Conservation (phyloP, 1,284 basidiomycete genomes). For the Amylostereum chailletii region DNA sequence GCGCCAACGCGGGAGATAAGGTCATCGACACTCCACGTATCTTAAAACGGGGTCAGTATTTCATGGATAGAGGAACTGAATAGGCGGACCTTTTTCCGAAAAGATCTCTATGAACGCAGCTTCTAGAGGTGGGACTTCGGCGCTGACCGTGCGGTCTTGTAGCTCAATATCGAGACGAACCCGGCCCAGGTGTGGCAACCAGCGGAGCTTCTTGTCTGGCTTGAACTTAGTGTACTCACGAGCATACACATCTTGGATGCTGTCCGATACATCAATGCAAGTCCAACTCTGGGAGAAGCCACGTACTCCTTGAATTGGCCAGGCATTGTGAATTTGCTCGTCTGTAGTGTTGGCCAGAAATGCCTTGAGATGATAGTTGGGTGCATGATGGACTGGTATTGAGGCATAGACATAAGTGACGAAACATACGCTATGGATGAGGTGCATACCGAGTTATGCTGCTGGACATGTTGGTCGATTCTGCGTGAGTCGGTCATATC, state of each 20-base stretch:
- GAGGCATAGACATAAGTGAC: slow-evolving; percentile 1
- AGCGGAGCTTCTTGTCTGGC: slow-evolving; percentile 83
- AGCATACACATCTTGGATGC: slow-evolving; percentile 69
- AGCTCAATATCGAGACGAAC: slow-evolving; percentile 74
- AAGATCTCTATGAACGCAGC: slow-evolving; percentile 87
- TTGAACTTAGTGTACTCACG: slow-evolving; percentile 74
- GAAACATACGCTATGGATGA: neutral
- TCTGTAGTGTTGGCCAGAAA: slow-evolving; percentile 85
- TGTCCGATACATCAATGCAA: slow-evolving; percentile 20
- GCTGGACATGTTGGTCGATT: slow-evolving; percentile 78
- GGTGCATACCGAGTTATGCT: slow-evolving; percentile 51
- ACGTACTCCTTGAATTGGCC: slow-evolving; percentile 73
- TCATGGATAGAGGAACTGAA: neutral
- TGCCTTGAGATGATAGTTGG: slow-evolving; percentile 86
- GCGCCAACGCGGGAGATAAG: slow-evolving; percentile 56
- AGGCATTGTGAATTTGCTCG: slow-evolving; percentile 69
- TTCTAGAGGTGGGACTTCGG: slow-evolving; percentile 78
- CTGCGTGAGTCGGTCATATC: slow-evolving; percentile 92
- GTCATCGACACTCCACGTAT: slow-evolving; percentile 60
- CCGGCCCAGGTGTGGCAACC: slow-evolving; percentile 81
- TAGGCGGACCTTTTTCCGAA: slow-evolving; percentile 46
- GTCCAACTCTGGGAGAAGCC: neutral
- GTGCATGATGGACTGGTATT: slow-evolving; percentile 59
- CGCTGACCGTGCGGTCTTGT: slow-evolving; percentile 68
- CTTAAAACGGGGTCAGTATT: slow-evolving; percentile 27